Evolutionary conservation across 2,329 filamentous ascomycete genomes (phyloP), one percentile per base, ranked within the genome.

Genomic region (Trichoderma atroviride): DNA sequence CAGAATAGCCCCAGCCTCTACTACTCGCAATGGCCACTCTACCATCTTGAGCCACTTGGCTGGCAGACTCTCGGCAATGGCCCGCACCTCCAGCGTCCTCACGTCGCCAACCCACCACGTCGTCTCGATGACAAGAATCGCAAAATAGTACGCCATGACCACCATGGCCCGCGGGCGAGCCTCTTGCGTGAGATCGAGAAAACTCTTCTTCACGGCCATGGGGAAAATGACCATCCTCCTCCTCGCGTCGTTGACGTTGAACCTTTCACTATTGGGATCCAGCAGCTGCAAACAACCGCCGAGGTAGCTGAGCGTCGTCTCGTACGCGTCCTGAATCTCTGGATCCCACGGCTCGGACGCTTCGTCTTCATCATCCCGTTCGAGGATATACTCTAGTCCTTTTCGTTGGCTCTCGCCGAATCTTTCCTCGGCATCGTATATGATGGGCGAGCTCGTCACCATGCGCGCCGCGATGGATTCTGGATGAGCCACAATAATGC

Each of bases 221-320:
- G 71, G 71, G 22, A 72, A 72, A 6, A 72, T 31, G 4, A 70
- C 59, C 40, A 72, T 37, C 19, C 68, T 64, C 16, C 71, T 62
- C 29, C 62, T 55, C 19, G 58, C 69, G 14, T 70, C 69, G 24
- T 52, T 40, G 6, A 69, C 13, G n/a, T 59, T 43, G 16, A 27
- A 22, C 0, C 35, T 24, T 10, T 31, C 65, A 16, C 59, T 40
- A 4, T 35, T 59, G 10, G 52, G 52, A 4, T 68, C 50, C 10
- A 59, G 27, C 33, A 53, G n/a, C 0, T 37, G 27, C 33, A 64
- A 27, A 24, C 70, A 57, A 2, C 72, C 69, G 6, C 72, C 72
- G 4, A 74, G 57, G 50, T 72, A 74, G 68, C 71, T 70, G 35
- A 74, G 55, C 16, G 71, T 73, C 4, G 70, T 71, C 50, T 70